phyloP scores from a whole-genome alignment of 495 filamentous ascomycete species.

The Xylaria castorea region DNA sequence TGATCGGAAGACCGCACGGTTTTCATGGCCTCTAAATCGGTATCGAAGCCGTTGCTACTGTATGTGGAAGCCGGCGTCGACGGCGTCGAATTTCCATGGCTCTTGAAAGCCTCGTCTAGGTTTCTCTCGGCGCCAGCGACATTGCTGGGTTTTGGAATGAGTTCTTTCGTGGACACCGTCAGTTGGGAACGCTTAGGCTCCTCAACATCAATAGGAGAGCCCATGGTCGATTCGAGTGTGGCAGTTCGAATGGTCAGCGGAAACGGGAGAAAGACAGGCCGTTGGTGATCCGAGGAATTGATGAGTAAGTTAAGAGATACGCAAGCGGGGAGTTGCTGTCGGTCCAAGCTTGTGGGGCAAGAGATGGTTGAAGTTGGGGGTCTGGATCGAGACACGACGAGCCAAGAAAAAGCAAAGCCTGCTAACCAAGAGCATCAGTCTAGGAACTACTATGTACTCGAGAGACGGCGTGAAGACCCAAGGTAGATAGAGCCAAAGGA shows the following conservation, averaged over 20 bases:
- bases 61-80: constrained; percentile 48
- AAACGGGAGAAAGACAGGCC: not conserved
- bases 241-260: no score
- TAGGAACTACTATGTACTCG: constrained; percentile 1
- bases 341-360: not conserved
- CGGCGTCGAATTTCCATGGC: constrained; percentile 40
- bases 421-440: constrained; percentile 6
- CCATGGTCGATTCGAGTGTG: constrained; percentile 1
- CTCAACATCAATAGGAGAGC: constrained; percentile 29
- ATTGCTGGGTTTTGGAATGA: constrained; percentile 10
- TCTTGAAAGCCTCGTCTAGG: constrained; percentile 26
- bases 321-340: not conserved
- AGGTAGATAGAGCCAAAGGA: not conserved
- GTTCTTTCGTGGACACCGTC: constrained; percentile 39
- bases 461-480: not conserved
- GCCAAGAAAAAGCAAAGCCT: constrained; percentile 8
- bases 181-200: constrained; percentile 40
- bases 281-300: not conserved
- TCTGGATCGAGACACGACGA: not conserved
- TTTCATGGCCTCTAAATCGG: constrained; percentile 57
- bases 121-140: constrained; percentile 37
- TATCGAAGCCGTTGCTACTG: constrained; percentile 52
- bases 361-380: not conserved
- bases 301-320: constrained; percentile 14
- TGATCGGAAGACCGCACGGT: constrained; percentile 36